These are phyloP conservation scores for Alternaria postmessia DNA, from an alignment of 2,329 filamentous ascomycete genomes.

Conservation along the genomic window DNA sequence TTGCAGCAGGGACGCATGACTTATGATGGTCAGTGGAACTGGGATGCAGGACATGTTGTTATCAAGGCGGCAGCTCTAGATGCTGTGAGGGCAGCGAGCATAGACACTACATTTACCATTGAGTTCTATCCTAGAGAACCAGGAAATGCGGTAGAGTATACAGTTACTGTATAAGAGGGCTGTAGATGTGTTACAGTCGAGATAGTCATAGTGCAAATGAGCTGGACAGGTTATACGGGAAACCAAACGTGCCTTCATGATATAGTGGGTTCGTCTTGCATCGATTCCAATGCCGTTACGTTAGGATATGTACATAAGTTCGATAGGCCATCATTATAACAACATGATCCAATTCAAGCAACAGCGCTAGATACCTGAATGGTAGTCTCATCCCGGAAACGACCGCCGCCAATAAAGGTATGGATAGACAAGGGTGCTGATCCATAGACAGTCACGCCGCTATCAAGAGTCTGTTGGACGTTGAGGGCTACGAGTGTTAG, in stretches of 20 bases:
- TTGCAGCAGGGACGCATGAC: constrained; percentile 60
- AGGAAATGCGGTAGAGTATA: constrained; percentile 61
- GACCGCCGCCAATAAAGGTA: neutral
- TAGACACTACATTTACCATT: constrained; percentile 60
- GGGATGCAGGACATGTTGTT: constrained; percentile 57
- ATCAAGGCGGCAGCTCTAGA: constrained; percentile 57
- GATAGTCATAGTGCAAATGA: neutral
- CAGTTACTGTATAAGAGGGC: constrained; percentile 49
- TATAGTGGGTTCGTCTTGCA: neutral
- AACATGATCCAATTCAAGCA: neutral
- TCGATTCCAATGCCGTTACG: neutral
- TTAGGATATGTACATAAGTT: neutral
- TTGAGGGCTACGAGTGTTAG: neutral
- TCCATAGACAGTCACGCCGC: neutral
- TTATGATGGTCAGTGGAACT: constrained; percentile 62
- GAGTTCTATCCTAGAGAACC: constrained; percentile 64
- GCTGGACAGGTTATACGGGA: neutral
- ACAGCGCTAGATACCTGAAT: neutral
- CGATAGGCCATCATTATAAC: neutral
- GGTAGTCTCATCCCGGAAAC: neutral
- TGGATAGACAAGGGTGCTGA: neutral
- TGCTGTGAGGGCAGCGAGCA: constrained; percentile 56
- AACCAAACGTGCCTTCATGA: neutral
- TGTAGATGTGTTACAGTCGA: neutral
- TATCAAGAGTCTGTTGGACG: neutral